Evolutionary conservation across 495 filamentous ascomycete species (phyloP).

Genomic region (Chaetomidium leptoderma): DNA sequence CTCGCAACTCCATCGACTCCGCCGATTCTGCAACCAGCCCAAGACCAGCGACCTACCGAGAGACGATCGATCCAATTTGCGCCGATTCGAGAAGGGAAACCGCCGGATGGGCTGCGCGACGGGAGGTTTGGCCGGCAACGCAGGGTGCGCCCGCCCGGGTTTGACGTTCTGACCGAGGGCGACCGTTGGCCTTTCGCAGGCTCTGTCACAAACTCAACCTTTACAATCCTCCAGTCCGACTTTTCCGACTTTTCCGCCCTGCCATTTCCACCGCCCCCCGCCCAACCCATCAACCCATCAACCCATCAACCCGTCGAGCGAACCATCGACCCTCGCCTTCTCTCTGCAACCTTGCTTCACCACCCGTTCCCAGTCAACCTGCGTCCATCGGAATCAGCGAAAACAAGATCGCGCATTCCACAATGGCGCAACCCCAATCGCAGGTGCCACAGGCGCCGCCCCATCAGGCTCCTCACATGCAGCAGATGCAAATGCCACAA

Average conservation of each 20-base stretch:
- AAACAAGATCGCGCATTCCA: slow-evolving; percentile 10
- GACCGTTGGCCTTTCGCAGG: too few relatives aligned
- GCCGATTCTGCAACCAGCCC: background rate
- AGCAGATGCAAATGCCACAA: slow-evolving; percentile 25
- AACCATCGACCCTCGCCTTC: background rate
- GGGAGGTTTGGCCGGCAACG: slow-evolving; percentile 28
- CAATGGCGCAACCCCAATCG: slow-evolving; percentile 64
- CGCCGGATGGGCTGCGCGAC: slow-evolving; percentile 24
- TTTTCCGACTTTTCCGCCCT: too few relatives aligned
- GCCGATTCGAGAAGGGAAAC: slow-evolving; percentile 1
- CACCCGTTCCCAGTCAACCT: too few relatives aligned
- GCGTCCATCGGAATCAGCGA: background rate
- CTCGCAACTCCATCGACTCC: slow-evolving; percentile 9
- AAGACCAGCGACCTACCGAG: slow-evolving; percentile 3
- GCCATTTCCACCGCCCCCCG: background rate
- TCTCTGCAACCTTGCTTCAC: background rate
- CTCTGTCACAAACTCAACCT: too few relatives aligned
- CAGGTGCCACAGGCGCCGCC: slow-evolving; percentile 34
- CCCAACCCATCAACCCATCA: too few relatives aligned
- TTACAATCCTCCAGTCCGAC: too few relatives aligned
- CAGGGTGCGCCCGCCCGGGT: slow-evolving; percentile 28
- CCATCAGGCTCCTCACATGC: slow-evolving; percentile 27
- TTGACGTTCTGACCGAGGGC: background rate
- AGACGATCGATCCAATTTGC: background rate
- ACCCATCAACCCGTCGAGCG: background rate